A percentile compares a stretch with the other conserved stretches of the same genome.
Conservation (phyloP, 495 filamentous ascomycete species). For the Podospora australis region DNA sequence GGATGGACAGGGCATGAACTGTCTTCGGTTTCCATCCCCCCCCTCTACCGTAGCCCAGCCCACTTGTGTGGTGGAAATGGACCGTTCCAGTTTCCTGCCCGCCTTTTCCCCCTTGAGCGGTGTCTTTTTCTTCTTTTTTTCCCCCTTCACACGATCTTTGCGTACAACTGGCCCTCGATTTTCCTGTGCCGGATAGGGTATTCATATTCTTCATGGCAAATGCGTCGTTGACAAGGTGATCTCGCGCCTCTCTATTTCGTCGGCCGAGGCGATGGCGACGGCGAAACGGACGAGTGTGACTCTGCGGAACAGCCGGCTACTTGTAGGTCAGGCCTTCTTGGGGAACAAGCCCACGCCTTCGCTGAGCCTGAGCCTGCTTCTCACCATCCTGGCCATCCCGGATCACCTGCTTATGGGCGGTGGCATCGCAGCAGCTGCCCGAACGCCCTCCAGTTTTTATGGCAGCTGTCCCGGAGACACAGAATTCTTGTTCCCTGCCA, state of each 20-base stretch:
- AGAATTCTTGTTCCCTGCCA: background rate
- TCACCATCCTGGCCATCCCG: slow-evolving; percentile 13
- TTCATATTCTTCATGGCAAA: slow-evolving; percentile 2
- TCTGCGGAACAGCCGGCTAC: slow-evolving; percentile 11
- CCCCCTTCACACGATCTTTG: background rate
- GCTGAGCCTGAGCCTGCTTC: too few species aligned
- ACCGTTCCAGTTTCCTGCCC: background rate
- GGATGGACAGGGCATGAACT: too few species aligned
- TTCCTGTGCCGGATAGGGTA: background rate
- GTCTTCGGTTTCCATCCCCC: too few species aligned
- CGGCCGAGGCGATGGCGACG: slow-evolving; percentile 25
- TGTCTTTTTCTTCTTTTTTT: background rate
- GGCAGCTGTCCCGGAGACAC: slow-evolving; percentile 11
- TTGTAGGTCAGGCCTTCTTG: slow-evolving; percentile 6
- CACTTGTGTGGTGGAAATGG: too few species aligned
- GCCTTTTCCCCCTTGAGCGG: too few species aligned
- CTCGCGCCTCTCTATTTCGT: slow-evolving; percentile 12
- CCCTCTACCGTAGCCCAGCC: too few species aligned
- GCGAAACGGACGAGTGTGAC: slow-evolving; percentile 10
- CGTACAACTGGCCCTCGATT: background rate
- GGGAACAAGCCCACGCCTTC: too few species aligned
- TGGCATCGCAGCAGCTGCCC: slow-evolving; percentile 14
- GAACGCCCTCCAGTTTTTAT: slow-evolving; percentile 5
- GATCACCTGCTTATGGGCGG: slow-evolving; percentile 6
- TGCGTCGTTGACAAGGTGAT: slow-evolving; percentile 13